Evolutionary conservation across 1,284 basidiomycete genomes (phyloP).

Genomic region (Moesziomyces sp.): DNA sequence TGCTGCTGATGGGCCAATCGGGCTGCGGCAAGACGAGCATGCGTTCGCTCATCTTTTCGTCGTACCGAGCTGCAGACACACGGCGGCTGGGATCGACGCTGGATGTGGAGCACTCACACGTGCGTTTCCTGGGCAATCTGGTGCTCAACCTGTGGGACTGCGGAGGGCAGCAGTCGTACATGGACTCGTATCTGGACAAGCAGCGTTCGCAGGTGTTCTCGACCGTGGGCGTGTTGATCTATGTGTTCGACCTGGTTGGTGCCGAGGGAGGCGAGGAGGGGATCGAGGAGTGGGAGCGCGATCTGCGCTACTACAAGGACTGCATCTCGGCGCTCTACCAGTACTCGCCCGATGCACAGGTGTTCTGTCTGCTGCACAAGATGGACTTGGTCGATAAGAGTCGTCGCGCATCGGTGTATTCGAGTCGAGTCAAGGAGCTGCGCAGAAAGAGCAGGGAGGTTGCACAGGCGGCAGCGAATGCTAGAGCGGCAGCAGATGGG

Average conservation of each 20-base stretch:
- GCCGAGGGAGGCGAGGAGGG: constrained; percentile 55
- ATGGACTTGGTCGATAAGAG: constrained; percentile 81
- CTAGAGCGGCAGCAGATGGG: constrained; percentile 65
- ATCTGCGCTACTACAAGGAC: constrained; percentile 64
- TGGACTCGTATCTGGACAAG: constrained; percentile 91
- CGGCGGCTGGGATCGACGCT: constrained; percentile 92
- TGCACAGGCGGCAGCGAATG: constrained; percentile 25
- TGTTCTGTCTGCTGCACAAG: constrained; percentile 95
- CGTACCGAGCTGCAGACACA: constrained; percentile 91
- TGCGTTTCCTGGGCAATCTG: constrained; percentile 94
- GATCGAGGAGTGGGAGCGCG: constrained; percentile 71
- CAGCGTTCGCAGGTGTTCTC: constrained; percentile 93
- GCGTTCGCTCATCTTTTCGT: constrained; percentile 98
- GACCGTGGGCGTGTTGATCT: constrained; percentile 95
- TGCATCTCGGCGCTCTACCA: constrained; percentile 58
- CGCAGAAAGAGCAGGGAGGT: constrained; percentile 55
- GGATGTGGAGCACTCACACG: constrained; percentile 96
- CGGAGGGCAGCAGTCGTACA: constrained; percentile 96
- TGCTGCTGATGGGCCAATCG: constrained; percentile 66
- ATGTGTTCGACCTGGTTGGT: constrained; percentile 87
- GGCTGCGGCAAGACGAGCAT: constrained; percentile 85
- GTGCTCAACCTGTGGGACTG: constrained; percentile 97
- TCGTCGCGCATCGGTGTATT: constrained; percentile 74
- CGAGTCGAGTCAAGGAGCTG: constrained; percentile 69
- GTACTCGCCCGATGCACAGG: constrained; percentile 74